These are phyloP conservation scores for Prunus persica DNA, from an alignment of 306 rosid genomes.

Conservation along the genomic window DNA sequence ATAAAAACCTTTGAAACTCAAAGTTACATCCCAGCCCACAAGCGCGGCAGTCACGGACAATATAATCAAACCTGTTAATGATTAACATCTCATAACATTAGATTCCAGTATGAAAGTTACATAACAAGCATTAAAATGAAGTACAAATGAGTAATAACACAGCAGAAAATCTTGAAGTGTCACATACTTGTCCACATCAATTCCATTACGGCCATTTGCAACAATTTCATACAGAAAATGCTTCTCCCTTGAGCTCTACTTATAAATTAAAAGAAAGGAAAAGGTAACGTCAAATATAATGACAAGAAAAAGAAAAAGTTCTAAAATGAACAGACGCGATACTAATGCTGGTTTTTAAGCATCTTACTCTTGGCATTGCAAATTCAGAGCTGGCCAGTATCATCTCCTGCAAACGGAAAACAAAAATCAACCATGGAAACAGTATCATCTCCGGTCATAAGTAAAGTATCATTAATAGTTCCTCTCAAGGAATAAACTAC, in stretches of 20 bases:
- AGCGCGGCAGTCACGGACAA: constrained; percentile 84
- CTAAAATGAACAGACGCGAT: not conserved
- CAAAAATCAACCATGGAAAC: constrained; percentile 16
- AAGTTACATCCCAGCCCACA: constrained; percentile 92
- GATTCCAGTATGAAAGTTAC: constrained; percentile 4
- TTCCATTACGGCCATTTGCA: constrained; percentile 97
- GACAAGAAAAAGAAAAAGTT: not conserved
- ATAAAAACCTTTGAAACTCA: constrained; percentile 66
- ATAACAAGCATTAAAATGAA: constrained; percentile 2
- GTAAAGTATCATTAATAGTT: not conserved
- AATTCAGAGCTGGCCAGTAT: constrained; percentile 76
- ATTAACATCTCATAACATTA: constrained; percentile 28
- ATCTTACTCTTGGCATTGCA: constrained; percentile 54
- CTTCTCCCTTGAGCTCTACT: constrained; percentile 71
- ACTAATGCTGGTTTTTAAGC: not conserved
- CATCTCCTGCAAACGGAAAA: constrained; percentile 68
- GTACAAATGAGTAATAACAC: constrained; percentile 4
- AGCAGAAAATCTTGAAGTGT: not conserved
- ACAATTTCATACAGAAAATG: constrained; percentile 86
- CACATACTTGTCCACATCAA: constrained; percentile 96
- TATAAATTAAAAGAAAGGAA: not conserved
- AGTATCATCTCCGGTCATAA: constrained; percentile 5
- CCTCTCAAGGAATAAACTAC: not conserved
- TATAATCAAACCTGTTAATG: constrained; percentile 83
- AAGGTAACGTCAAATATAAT: not conserved